These are phyloP conservation scores for Actinomucor elegans DNA, from an alignment of 371 early-diverging fungal genomes.

Conservation along the genomic window DNA sequence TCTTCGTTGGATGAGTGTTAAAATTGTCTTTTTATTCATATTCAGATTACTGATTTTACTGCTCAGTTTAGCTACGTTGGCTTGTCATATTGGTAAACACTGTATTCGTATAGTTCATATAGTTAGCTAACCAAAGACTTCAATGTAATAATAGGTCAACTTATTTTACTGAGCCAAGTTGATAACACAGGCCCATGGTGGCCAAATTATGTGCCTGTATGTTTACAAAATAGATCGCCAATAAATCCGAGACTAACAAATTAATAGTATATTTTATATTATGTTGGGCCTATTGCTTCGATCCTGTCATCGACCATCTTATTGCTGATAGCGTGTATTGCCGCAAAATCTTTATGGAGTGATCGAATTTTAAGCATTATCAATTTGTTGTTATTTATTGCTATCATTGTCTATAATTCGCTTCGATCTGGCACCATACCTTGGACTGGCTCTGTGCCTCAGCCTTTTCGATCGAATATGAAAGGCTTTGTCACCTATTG, in stretches of 20 bases:
- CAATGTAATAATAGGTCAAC: conserved; percentile 18
- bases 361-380: conserved; percentile 26
- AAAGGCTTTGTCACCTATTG: conserved; percentile 34
- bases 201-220: conserved; percentile 34
- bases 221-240: background rate
- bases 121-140: background rate
- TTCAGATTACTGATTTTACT: conserved; percentile 1
- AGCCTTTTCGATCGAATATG: background rate
- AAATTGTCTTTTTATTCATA: conserved; percentile 5
- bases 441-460: conserved; percentile 22
- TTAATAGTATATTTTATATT: conserved; percentile 42
- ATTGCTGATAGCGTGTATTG: conserved; percentile 17
- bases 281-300: conserved; percentile 40
- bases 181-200: conserved; percentile 20
- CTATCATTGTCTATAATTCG: conserved; percentile 35
- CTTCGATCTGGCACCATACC: conserved; percentile 27
- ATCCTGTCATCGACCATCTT: conserved; percentile 26
- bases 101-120: too few relatives aligned
- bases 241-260: background rate
- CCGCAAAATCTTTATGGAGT: conserved; percentile 20
- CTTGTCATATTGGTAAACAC: conserved; percentile 19
- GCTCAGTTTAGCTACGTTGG: conserved; percentile 12
- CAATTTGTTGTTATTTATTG: conserved; percentile 29
- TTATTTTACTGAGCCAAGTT: conserved; percentile 21
- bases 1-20: conserved; percentile 1